Percentiles rank a stretch among this genome's conserved stretches.
Evolutionary conservation across 768 basidiomycete genomes (phyloP).

Genomic region (Xerocomellus amylosporus): DNA sequence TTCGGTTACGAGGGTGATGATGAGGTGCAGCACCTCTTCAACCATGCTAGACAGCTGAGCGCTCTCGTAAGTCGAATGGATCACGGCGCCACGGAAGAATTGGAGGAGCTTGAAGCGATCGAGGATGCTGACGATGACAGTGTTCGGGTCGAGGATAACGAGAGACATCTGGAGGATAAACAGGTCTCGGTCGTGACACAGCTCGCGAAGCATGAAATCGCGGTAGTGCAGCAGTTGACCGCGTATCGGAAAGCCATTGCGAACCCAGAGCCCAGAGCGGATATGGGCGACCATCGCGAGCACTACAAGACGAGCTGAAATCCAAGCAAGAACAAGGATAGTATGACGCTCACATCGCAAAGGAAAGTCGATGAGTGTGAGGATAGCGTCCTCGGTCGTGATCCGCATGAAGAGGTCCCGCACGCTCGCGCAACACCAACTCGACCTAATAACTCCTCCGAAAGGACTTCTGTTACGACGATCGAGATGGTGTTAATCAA

Average conservation of each 20-base stretch:
- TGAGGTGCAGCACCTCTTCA: slow-evolving; percentile 84
- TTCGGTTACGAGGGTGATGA: slow-evolving; percentile 87
- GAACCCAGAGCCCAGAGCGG: slow-evolving; percentile 92
- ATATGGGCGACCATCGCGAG: slow-evolving; percentile 93
- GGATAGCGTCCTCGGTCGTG: slow-evolving; percentile 63
- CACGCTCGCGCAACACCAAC: slow-evolving; percentile 51
- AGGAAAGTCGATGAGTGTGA: slow-evolving; percentile 85
- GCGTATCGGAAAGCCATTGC: slow-evolving; percentile 93
- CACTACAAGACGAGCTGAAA: slow-evolving; percentile 43
- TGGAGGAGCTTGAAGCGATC: slow-evolving; percentile 82
- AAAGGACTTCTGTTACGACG: slow-evolving; percentile 68
- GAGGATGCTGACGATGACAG: slow-evolving; percentile 80
- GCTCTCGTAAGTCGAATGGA: slow-evolving; percentile 62
- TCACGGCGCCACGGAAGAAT: slow-evolving; percentile 68
- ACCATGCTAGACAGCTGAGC: slow-evolving; percentile 79
- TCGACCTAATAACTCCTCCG: slow-evolving; percentile 48
- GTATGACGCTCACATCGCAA: slow-evolving; percentile 62
- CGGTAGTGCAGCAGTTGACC: slow-evolving; percentile 95
- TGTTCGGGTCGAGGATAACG: slow-evolving; percentile 71
- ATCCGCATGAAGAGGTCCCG: slow-evolving; percentile 60
- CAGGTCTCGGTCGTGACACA: slow-evolving; percentile 94
- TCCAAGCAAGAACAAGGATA: not conserved
- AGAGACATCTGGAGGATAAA: slow-evolving; percentile 87
- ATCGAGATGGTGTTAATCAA: slow-evolving; percentile 64
- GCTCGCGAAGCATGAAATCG: slow-evolving; percentile 91